Percentiles rank a stretch among this genome's conserved stretches.
Conservation (phyloP, 208 protist genomes). For the Crithidia bombi region DNA sequence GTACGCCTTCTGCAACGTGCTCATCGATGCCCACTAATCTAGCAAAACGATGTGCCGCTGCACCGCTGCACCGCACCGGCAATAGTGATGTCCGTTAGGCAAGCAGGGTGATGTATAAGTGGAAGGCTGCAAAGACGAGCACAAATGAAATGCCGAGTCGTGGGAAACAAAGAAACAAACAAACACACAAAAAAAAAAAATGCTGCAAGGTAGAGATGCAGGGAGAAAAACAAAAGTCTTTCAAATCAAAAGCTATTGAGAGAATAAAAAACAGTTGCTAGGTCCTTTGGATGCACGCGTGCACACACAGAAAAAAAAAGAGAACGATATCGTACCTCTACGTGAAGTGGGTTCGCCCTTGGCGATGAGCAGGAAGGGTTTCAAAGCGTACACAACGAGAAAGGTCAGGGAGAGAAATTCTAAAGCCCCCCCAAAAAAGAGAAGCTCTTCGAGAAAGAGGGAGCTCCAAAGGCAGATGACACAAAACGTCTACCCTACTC, state of each 20-base stretch:
- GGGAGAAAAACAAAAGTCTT: constrained; percentile 5
- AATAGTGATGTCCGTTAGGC: no score
- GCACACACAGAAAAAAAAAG: constrained; percentile 12
- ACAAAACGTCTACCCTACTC: neutral
- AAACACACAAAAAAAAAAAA: neutral
- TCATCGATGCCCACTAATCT: constrained; percentile 1
- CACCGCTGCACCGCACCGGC: no score
- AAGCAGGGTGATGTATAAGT: no score
- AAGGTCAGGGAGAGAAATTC: constrained; percentile 6
- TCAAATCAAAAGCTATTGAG: neutral
- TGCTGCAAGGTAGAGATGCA: neutral
- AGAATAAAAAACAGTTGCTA: constrained; percentile 11
- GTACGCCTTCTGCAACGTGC: constrained; percentile 1
- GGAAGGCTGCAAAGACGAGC: no score
- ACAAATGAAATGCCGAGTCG: no score
- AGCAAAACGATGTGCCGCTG: no score
- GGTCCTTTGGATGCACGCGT: no score
- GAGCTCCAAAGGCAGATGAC: neutral
- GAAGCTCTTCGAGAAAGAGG: neutral
- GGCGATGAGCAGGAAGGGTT: no score
- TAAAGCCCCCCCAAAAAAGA: neutral
- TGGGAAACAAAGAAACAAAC: neutral
- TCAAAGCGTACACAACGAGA: no score
- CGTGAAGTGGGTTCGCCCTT: no score
- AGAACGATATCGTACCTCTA: no score